Percentiles rank a stretch among this genome's conserved stretches.
phyloP scores from a whole-genome alignment of 805 yeast genomes.

The Saccharomycopsis olivae region DNA sequence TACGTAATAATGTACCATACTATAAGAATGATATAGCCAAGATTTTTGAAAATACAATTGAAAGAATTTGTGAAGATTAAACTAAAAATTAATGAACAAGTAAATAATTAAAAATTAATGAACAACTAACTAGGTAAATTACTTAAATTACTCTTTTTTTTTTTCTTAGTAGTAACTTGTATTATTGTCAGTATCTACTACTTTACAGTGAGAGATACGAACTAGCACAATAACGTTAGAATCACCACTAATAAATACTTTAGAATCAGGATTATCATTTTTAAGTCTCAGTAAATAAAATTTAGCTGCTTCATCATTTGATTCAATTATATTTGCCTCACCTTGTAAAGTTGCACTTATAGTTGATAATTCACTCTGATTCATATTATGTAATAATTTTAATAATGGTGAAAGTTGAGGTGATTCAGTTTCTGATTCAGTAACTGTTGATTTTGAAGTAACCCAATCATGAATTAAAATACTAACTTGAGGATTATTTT shows the following conservation, averaged over 20 bases:
- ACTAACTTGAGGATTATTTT: conserved; percentile 66
- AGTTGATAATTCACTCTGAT: conserved; percentile 69
- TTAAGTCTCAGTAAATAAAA: conserved; percentile 54
- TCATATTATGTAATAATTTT: conserved; percentile 61
- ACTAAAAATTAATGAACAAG: neutral
- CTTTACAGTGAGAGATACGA: conserved; percentile 55
- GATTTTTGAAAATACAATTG: conserved; percentile 34
- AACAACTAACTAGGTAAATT: neutral
- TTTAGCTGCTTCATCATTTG: conserved; percentile 33
- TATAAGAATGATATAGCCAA: conserved; percentile 35
- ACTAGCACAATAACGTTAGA: conserved; percentile 59
- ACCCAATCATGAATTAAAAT: conserved; percentile 88
- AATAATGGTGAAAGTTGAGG: conserved; percentile 31
- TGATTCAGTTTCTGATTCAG: conserved; percentile 24
- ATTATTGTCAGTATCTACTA: conserved; percentile 43
- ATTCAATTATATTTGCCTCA: conserved; percentile 43
- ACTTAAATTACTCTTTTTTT: too few species aligned
- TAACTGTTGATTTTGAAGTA: conserved; percentile 33
- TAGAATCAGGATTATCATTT: conserved; percentile 45
- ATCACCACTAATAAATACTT: conserved; percentile 50
- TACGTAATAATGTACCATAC: conserved; percentile 27
- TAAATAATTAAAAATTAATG: too few species aligned
- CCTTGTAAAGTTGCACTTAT: conserved; percentile 80
- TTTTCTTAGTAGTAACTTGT: too few species aligned
- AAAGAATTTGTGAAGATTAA: conserved; percentile 20